Conservation (phyloP, 1,284 basidiomycete species). For the Heterobasidion irregulare region DNA sequence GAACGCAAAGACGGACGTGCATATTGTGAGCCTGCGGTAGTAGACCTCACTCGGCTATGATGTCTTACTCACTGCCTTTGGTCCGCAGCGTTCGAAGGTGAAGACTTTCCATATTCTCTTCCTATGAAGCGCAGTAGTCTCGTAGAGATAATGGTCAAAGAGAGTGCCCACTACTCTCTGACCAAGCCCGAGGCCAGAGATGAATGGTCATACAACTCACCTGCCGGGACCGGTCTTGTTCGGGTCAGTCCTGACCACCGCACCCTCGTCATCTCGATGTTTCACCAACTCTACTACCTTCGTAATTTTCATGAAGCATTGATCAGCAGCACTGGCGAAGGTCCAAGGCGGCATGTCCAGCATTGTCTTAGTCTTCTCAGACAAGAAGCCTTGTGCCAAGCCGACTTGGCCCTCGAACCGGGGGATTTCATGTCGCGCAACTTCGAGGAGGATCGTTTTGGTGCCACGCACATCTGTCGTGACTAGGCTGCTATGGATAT, state of each 20-base stretch:
- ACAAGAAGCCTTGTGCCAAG: constrained; percentile 23
- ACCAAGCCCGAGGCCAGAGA: constrained; percentile 1
- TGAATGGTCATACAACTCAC: constrained; percentile 10
- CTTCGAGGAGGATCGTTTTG: constrained; percentile 13
- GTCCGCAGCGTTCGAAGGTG: too few relatives aligned
- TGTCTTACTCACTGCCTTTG: too few relatives aligned
- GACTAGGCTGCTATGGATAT: constrained; percentile 15
- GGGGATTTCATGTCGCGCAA: constrained; percentile 20
- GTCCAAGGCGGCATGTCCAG: constrained; percentile 13
- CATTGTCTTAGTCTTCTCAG: constrained; percentile 31
- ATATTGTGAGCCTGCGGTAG: too few relatives aligned
- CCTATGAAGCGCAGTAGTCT: too few relatives aligned
- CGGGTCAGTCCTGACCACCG: constrained; percentile 11
- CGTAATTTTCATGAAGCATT: constrained; percentile 8
- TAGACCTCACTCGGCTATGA: too few relatives aligned
- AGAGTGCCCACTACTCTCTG: constrained; percentile 11
- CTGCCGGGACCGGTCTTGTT: constrained; percentile 8
- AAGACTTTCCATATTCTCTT: too few relatives aligned
- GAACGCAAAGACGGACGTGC: too few relatives aligned
- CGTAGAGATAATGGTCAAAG: constrained; percentile 8
- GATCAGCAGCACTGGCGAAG: not conserved
- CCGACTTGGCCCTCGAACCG: constrained; percentile 25
- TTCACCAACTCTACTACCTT: constrained; percentile 24
- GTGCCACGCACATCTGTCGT: constrained; percentile 19
- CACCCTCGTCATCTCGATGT: constrained; percentile 21